Evolutionary conservation across 352 stramenopile genomes (phyloP), one percentile per base, ranked within the genome.

Genomic region (Globisporangium acanthophoron): DNA sequence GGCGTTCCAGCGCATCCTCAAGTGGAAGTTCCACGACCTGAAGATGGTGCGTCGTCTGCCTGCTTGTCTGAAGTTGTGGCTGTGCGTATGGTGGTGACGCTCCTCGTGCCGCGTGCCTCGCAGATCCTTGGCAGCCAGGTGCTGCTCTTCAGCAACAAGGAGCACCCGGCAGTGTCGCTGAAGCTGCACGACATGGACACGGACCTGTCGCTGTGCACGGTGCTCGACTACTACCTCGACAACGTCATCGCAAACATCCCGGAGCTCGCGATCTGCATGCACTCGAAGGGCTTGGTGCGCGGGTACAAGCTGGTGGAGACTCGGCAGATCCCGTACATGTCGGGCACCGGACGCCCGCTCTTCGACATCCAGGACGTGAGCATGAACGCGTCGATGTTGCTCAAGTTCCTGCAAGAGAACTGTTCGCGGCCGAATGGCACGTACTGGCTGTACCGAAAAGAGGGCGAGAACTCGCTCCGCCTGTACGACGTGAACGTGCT

Each of bases 201-300:
- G 20, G 81, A 94, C 39, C 54, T 94, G n/a, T 92, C 82, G 31
- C 67, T 93, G 4, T 85, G 71, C 18, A 94, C 80, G 1, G 79
- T 92, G 24, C 71, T 94, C 1, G 85, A 94, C 65, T 94, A 93
- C 58, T 94, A 94, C 46, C 55, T 94, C 35, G 85, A 94, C 61
- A 94, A 94, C 52, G 83, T 94, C 47, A 93, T 94, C 49, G 81
- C 80, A 0, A 94, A 94, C 51, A 92, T 94, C 56, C 85, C 85
- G 0, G 85, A 94, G 56, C 62, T 94, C 15, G 85, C 82, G 2
- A 88, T 94, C 52, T 94, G 85, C 35, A 89, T 94, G 82, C 85
- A 94, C 52, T 92, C 85, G 1, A 90, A 92, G 48, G 85, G 85
- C 0, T 56, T 92, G 11, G 85, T 94, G 9, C 85, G 85, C 8